phyloP scores from a whole-genome alignment of 1,139 yeast species.

The Saccharomyces hybrid region DNA sequence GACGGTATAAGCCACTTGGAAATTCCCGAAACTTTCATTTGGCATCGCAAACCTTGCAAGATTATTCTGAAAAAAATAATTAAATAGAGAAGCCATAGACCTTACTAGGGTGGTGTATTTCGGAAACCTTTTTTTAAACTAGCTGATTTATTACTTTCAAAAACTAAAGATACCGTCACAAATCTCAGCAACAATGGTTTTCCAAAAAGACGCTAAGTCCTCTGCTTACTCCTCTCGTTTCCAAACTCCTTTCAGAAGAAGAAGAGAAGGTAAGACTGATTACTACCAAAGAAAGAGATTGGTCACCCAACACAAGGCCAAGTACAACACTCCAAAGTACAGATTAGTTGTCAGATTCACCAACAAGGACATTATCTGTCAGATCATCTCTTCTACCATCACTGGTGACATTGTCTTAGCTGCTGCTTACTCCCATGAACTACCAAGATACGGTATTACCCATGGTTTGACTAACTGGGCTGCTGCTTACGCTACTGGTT shows the following conservation, averaged over 20 bases:
- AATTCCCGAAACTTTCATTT: neutral
- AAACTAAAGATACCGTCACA: neutral
- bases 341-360: constrained; percentile 99
- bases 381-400: constrained; percentile 92
- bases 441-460: constrained; percentile 94
- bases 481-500: constrained; percentile 99
- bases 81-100: neutral
- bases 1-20: neutral
- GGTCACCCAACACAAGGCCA: constrained; percentile 99
- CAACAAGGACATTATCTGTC: constrained; percentile 98
- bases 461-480: constrained; percentile 99
- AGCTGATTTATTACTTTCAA: neutral
- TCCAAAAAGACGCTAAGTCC: constrained; percentile 63
- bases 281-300: constrained; percentile 99
- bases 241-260: constrained; percentile 99
- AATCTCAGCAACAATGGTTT: constrained; percentile 47
- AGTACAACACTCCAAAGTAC: constrained; percentile 99
- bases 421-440: constrained; percentile 98
- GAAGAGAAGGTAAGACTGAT: constrained; percentile 99
- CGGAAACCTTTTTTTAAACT: neutral
- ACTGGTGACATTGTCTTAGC: constrained; percentile 94
- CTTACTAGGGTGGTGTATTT: neutral
- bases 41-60: neutral
- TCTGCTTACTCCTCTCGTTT: constrained; percentile 98
- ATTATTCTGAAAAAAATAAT: neutral